phyloP scores from a whole-genome alignment of 139 green algal species.

The Nannochloris sp. region DNA sequence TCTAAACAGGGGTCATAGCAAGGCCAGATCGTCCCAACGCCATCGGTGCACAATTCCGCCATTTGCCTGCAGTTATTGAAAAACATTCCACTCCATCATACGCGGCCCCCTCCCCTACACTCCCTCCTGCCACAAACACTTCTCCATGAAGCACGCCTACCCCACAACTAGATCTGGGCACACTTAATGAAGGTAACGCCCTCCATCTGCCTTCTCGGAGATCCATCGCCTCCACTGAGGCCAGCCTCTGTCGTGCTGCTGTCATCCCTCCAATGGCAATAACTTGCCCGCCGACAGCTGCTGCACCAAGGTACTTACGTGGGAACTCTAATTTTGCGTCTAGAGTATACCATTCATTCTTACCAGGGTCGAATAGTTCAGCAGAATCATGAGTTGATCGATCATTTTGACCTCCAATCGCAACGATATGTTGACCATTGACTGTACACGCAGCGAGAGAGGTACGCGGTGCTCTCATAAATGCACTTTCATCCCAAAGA shows the following conservation, averaged over 20 bases:
- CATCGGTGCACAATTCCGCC: neutral
- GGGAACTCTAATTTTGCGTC: constrained; percentile 12
- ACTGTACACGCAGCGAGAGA: constrained; percentile 24
- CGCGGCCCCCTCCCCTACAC: neutral
- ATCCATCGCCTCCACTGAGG: constrained; percentile 51
- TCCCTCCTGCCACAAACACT: constrained; percentile 53
- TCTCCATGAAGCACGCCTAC: constrained; percentile 34
- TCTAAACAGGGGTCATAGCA: too few species aligned
- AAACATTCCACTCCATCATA: neutral
- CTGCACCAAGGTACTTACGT: constrained; percentile 53
- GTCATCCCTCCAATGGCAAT: constrained; percentile 57
- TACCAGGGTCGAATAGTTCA: constrained; percentile 25
- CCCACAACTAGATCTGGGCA: constrained; percentile 42
- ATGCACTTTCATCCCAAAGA: constrained; percentile 18
- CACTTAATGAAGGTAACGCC: constrained; percentile 29
- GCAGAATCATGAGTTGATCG: constrained; percentile 36
- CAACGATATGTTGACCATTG: constrained; percentile 33
- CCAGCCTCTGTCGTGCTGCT: constrained; percentile 21
- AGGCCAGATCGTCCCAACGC: neutral
- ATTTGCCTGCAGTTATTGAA: neutral
- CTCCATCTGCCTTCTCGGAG: constrained; percentile 53
- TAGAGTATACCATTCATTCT: constrained; percentile 36
- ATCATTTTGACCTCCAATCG: constrained; percentile 47
- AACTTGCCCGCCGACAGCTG: constrained; percentile 34
- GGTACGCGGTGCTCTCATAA: constrained; percentile 22